Evolutionary conservation across 2,329 filamentous ascomycete species (phyloP), one percentile per base, ranked within the genome.

Genomic region (Fusarium circinatum): DNA sequence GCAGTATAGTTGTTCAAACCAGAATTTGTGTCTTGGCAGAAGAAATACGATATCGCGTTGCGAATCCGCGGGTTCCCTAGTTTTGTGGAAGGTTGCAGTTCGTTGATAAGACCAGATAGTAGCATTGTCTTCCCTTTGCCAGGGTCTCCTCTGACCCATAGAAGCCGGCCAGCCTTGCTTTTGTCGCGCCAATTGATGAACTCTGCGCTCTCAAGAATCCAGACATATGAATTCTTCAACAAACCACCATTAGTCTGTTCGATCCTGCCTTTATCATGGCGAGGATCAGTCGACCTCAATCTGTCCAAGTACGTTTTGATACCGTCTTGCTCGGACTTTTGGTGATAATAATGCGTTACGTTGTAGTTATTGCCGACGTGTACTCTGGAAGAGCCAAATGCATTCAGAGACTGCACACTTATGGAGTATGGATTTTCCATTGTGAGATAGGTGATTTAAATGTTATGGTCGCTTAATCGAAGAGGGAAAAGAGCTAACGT

Each of bases 81-180:
- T 4, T 10, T 58, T 8, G 42, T 65, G 0, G 0, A 45, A 18
- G 17, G 22, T 2, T 39, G 6, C 3, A 64, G 62, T 1, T 81
- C 68, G 22, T 80, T 26, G 20, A 79, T 72, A 12, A 80, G 78
- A 28, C 78, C 75, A 5, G 54, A 79, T 0, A 82, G 58, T 5
- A 83, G 68, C 80, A 83, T 83, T 0, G 80, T 83, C 55, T 83
- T 84, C 1, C 82, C 82, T 58, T 82, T 83, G 7, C 81, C 81
- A 0, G 81, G 78, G 18, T 80, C 79, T 5, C 80, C 82, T 26
- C 76, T 81, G 12, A 84, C 73, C 81, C 79, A 83, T 0, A 83
- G 63, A 5, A 81, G 57, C 0, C 24, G 6, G 6, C 22, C 28
- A 14, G 0, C 0, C 17, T 34, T 0, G 2, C 12, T 34, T 17